A percentile compares a stretch with the other conserved stretches of the same genome.
phyloP scores from a whole-genome alignment of 805 yeast species.

The Candida rishiriensis region DNA sequence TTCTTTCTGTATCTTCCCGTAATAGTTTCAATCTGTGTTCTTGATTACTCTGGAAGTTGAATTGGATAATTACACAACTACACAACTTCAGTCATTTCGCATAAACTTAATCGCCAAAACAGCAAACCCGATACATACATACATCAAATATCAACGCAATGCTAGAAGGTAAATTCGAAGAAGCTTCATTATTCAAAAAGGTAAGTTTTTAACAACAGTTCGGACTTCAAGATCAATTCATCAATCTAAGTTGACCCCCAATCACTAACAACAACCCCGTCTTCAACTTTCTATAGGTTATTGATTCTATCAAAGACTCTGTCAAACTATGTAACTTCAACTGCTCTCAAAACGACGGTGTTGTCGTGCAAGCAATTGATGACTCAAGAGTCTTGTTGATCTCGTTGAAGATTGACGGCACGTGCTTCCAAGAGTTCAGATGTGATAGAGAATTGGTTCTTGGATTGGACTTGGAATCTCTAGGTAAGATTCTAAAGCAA shows the following conservation, averaged over 20 bases:
- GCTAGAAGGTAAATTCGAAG: conserved; percentile 97
- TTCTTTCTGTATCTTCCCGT: too few relatives aligned
- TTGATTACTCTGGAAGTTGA: too few relatives aligned
- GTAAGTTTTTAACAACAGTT: conserved; percentile 31
- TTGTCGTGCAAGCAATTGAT: conserved; percentile 96
- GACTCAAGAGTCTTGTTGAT: conserved; percentile 93
- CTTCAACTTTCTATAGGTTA: conserved; percentile 39
- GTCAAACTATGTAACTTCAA: conserved; percentile 95
- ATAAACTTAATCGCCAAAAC: neutral
- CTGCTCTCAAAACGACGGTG: conserved; percentile 84
- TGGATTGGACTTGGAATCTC: conserved; percentile 85
- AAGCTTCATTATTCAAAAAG: conserved; percentile 86
- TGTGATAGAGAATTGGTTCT: conserved; percentile 91
- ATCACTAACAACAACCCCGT: neutral
- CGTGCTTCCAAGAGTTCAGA: conserved; percentile 87
- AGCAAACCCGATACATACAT: neutral
- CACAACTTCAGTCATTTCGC: too few relatives aligned
- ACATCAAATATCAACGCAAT: conserved; percentile 33
- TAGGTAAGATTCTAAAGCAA: conserved; percentile 83
- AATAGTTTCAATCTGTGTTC: too few relatives aligned
- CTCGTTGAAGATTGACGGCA: conserved; percentile 79
- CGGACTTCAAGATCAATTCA: too few relatives aligned
- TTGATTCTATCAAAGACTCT: conserved; percentile 91
- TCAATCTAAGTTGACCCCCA: too few relatives aligned
- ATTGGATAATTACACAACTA: too few relatives aligned